Conservation (phyloP, 495 filamentous ascomycete genomes). For the Corynascus novoguineensis region DNA sequence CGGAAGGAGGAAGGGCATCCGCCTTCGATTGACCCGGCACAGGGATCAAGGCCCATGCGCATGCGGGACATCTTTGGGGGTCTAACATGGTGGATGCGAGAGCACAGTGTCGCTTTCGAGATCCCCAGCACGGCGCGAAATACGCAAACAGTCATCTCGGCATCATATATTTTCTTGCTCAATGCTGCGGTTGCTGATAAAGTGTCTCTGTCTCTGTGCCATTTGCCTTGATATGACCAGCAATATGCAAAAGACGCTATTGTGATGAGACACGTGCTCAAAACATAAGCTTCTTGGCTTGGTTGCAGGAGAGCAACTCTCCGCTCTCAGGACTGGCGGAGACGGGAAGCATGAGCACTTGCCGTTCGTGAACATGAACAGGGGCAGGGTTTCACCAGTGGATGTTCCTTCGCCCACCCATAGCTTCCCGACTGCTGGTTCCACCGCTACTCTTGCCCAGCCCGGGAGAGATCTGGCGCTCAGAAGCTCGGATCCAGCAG, state of each 20-base stretch:
- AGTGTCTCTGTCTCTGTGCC: background rate
- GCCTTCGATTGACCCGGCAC: too few relatives aligned
- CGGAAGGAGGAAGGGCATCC: constrained; percentile 5
- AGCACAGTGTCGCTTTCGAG: constrained; percentile 12
- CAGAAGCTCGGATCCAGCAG: constrained; percentile 11
- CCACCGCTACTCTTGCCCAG: constrained; percentile 24
- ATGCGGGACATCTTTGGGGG: background rate
- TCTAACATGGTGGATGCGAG: background rate
- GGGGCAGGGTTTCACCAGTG: constrained; percentile 16
- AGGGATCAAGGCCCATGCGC: constrained; percentile 13
- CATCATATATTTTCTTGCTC: too few relatives aligned
- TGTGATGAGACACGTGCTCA: background rate
- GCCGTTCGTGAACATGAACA: constrained; percentile 18
- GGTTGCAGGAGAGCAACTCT: too few relatives aligned
- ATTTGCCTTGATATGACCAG: background rate
- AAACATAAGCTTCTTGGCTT: background rate
- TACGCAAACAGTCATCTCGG: constrained; percentile 3
- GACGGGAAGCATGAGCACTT: constrained; percentile 19
- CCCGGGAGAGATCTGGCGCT: constrained; percentile 17
- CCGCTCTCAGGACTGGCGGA: background rate
- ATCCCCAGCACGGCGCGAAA: constrained; percentile 19
- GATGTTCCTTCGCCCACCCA: constrained; percentile 13
- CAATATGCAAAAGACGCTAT: background rate
- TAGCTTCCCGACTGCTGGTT: constrained; percentile 11
- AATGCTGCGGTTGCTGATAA: too few relatives aligned